Conservation (phyloP, 257 asterid genomes). For the Solanum sejunctum region DNA sequence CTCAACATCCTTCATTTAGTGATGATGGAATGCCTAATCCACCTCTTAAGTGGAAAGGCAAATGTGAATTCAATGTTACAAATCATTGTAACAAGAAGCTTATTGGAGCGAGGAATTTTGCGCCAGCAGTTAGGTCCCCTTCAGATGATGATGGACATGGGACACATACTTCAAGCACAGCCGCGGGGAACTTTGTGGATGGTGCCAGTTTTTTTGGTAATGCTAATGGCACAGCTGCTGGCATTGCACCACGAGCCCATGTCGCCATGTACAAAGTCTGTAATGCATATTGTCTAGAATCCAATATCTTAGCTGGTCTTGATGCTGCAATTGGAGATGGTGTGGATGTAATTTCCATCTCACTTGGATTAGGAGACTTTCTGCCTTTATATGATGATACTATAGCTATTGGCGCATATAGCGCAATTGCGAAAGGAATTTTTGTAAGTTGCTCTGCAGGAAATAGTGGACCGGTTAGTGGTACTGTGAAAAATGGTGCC, state of each 20-base stretch:
- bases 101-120: background rate
- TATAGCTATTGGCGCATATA: background rate
- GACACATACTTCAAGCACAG: no score
- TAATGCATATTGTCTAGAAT: background rate
- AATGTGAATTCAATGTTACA: background rate
- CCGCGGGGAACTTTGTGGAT: no score
- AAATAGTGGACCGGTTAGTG: background rate
- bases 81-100: background rate
- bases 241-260: no score
- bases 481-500: background rate
- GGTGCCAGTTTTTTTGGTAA: no score
- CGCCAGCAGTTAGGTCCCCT: background rate
- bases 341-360: no score
- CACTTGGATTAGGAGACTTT: no score
- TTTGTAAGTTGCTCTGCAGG: background rate
- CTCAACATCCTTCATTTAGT: background rate
- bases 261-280: no score
- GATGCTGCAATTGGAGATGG: background rate
- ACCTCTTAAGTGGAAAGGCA: constrained; percentile 1
- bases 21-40: constrained; percentile 5
- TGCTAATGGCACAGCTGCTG: no score
- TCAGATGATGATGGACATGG: background rate
- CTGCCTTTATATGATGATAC: background rate
- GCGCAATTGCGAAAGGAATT: background rate
- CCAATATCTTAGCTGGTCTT: background rate